Conservation (phyloP, 495 filamentous ascomycete genomes). For the Tetracladium setigerum region DNA sequence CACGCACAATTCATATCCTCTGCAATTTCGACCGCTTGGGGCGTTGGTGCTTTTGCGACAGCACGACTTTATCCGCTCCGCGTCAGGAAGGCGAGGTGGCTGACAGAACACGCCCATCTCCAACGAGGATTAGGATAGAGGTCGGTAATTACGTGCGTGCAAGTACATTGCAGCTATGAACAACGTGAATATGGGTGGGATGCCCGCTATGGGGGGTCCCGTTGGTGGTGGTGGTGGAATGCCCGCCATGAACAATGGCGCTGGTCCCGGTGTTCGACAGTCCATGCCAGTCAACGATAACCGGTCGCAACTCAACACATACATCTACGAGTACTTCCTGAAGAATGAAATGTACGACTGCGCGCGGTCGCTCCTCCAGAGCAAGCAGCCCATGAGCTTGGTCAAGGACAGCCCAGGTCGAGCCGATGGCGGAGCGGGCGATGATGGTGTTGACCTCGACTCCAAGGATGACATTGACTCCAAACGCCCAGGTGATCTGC, state of each 20-base stretch:
- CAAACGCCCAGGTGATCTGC: conserved; percentile 72
- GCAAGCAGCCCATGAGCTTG: conserved; percentile 48
- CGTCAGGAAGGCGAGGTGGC: conserved; percentile 22
- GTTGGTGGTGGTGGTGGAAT: conserved; percentile 55
- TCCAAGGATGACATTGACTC: conserved; percentile 65
- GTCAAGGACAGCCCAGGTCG: conserved; percentile 49
- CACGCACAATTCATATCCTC: not conserved
- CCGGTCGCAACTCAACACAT: conserved; percentile 63
- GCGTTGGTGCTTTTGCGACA: conserved; percentile 14
- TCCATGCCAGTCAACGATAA: conserved; percentile 30
- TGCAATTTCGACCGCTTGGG: not conserved
- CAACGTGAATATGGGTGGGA: conserved; percentile 60
- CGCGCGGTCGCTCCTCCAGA: conserved; percentile 64
- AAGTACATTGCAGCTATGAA: conserved; percentile 49
- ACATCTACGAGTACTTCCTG: conserved; percentile 95
- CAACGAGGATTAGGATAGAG: conserved; percentile 2
- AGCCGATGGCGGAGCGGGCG: conserved; percentile 67
- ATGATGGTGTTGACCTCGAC: conserved; percentile 75
- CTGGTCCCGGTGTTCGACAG: conserved; percentile 9
- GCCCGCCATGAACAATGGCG: conserved; percentile 66
- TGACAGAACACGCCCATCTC: conserved; percentile 9
- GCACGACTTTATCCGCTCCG: conserved; percentile 17
- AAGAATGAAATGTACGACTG: conserved; percentile 73
- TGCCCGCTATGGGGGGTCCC: conserved; percentile 57
- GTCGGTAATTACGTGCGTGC: conserved; percentile 16